A percentile compares a stretch with the other conserved stretches of the same genome.
Evolutionary conservation across 164 flowering plant species (phyloP).

Genomic region (Tetrastigma voinierianum): DNA sequence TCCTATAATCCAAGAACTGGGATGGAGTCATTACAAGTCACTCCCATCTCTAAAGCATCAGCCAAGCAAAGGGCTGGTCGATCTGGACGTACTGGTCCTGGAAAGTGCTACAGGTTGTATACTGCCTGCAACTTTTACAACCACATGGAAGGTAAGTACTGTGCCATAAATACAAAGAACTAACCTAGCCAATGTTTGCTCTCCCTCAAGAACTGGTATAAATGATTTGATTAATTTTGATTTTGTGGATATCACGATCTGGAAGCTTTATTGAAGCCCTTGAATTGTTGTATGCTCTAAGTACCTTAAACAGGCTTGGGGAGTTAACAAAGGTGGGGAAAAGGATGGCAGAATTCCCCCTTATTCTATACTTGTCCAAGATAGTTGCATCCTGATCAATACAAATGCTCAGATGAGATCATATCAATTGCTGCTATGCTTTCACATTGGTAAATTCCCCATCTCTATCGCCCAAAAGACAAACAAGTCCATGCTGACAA

Average conservation of each 20-base stretch:
- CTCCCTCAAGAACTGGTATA: constrained; percentile 87
- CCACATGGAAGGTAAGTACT: constrained; percentile 86
- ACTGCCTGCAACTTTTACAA: constrained; percentile 68
- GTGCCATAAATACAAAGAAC: constrained; percentile 93
- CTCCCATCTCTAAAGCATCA: constrained; percentile 94
- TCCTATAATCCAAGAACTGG: constrained; percentile 92
- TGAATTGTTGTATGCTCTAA: constrained; percentile 76
- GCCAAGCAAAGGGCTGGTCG: constrained; percentile 93
- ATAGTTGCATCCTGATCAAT: constrained; percentile 89
- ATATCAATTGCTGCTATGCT: too few relatives aligned
- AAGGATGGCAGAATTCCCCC: constrained; percentile 95
- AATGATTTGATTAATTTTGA: constrained; percentile 79
- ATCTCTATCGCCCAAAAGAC: too few relatives aligned
- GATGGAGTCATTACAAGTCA: constrained; percentile 81
- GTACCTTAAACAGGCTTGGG: constrained; percentile 85
- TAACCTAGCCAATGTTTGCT: constrained; percentile 89
- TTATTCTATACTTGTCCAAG: constrained; percentile 97
- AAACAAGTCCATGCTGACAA: too few relatives aligned
- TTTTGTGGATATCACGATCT: constrained; percentile 95
- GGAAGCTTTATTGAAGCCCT: constrained; percentile 86
- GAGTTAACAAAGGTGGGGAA: constrained; percentile 84
- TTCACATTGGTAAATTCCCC: too few relatives aligned
- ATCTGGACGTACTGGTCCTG: constrained; percentile 95
- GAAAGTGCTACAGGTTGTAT: constrained; percentile 84
- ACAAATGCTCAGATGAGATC: too few relatives aligned